Evolutionary conservation across 805 yeast species (phyloP).

Genomic region (Saccharomycopsis selenospora): DNA sequence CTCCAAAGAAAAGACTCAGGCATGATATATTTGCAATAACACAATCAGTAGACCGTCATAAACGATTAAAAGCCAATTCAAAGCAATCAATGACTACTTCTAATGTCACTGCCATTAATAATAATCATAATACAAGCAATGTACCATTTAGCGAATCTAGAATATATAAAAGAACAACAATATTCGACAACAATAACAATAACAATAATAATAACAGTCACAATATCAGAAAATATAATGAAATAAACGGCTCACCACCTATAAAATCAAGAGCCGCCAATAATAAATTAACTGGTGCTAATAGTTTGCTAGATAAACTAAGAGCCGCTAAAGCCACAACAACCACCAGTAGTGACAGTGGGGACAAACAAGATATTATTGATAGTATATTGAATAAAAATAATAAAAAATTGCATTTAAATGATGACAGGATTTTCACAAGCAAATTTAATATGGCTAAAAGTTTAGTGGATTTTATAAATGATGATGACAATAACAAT

Average conservation of each 20-base stretch:
- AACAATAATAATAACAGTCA: background rate
- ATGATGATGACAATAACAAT: background rate
- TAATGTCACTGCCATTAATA: background rate
- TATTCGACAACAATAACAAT: background rate
- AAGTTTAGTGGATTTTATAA: background rate
- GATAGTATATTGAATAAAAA: background rate
- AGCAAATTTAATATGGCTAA: background rate
- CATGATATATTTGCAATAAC: background rate
- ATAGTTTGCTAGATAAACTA: background rate
- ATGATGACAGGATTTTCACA: too few relatives aligned
- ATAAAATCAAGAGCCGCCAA: background rate
- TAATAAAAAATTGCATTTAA: background rate
- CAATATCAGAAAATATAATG: background rate
- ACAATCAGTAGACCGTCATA: constrained; percentile 3
- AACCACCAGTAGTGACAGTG: too few relatives aligned
- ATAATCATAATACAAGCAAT: background rate
- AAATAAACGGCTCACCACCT: constrained; percentile 1
- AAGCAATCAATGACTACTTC: background rate
- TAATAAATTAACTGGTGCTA: background rate
- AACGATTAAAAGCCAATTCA: background rate
- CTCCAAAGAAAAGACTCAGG: background rate
- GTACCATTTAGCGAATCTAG: background rate
- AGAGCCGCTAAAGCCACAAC: background rate
- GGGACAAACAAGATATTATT: background rate
- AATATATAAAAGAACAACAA: background rate